A percentile compares a stretch with the other conserved stretches of the same genome.
Evolutionary conservation across 2,329 filamentous ascomycete species (phyloP).

Genomic region (Penicillium sclerotigenum): DNA sequence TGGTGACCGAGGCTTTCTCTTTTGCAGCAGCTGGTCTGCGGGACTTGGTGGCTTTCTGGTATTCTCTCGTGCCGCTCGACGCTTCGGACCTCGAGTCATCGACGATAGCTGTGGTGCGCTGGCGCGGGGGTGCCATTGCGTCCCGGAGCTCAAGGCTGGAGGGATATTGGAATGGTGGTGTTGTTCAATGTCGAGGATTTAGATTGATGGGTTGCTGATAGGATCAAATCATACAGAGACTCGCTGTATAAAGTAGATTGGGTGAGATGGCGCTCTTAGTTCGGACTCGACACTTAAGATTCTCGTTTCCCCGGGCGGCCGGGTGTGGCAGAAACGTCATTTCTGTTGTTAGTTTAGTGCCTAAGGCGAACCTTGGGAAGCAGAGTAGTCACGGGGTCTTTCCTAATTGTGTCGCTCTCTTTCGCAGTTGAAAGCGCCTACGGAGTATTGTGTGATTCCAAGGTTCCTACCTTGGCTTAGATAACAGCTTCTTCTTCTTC

Average conservation of each 20-base stretch:
- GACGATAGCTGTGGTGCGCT: slow-evolving; percentile 37
- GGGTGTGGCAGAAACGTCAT: slow-evolving; percentile 11
- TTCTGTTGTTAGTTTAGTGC: neutral
- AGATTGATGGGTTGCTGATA: neutral
- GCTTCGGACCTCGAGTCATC: slow-evolving; percentile 50
- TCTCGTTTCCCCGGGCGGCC: slow-evolving; percentile 8
- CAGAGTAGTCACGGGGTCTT: neutral
- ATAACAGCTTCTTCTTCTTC: no score
- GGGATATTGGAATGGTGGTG: neutral
- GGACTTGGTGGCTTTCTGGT: slow-evolving; percentile 32
- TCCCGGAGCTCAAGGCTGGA: slow-evolving; percentile 8
- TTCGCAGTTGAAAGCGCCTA: no score
- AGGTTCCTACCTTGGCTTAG: no score
- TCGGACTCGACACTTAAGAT: slow-evolving; percentile 3
- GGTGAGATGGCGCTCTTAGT: slow-evolving; percentile 1
- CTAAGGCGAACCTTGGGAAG: neutral
- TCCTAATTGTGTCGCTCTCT: neutral
- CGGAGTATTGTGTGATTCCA: no score
- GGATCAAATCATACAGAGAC: neutral
- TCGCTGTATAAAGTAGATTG: slow-evolving; percentile 1
- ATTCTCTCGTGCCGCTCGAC: slow-evolving; percentile 44
- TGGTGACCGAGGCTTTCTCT: slow-evolving; percentile 30
- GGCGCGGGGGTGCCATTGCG: slow-evolving; percentile 47
- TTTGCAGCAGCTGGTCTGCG: slow-evolving; percentile 30
- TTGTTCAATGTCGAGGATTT: neutral